phyloP scores from a whole-genome alignment of 257 asterid species.

The Przewalskia tangutica region DNA sequence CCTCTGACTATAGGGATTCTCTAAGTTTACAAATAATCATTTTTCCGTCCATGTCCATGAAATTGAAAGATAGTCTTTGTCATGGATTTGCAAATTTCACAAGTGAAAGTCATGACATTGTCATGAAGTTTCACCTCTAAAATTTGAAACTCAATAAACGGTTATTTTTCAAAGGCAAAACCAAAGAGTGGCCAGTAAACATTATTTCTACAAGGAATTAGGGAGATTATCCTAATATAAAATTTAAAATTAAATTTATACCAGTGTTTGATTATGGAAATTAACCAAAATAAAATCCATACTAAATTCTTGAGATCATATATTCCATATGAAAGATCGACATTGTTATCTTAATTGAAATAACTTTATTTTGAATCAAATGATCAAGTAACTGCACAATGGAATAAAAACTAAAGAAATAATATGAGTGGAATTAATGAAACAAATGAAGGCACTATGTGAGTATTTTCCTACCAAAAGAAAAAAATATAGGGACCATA shows the following conservation, averaged over 20 bases:
- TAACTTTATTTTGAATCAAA: background rate
- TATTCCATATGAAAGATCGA: background rate
- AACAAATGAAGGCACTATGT: background rate
- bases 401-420: background rate
- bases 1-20: too few species aligned
- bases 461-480: background rate
- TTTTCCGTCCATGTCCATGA: too few species aligned
- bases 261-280: background rate
- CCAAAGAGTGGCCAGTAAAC: background rate
- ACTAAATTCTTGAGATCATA: background rate
- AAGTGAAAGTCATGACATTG: too few species aligned
- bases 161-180: background rate
- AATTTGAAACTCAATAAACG: background rate
- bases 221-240: background rate
- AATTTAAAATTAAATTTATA: background rate
- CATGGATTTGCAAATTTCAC: too few species aligned
- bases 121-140: background rate
- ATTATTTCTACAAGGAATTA: background rate
- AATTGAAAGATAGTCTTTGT: too few species aligned
- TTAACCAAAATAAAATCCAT: background rate
- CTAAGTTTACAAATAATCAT: too few species aligned
- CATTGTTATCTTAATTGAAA: background rate
- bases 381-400: background rate
- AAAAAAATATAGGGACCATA: background rate
- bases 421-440: background rate